Conservation (phyloP, 257 asterid species). For the Eustoma russellianum region DNA sequence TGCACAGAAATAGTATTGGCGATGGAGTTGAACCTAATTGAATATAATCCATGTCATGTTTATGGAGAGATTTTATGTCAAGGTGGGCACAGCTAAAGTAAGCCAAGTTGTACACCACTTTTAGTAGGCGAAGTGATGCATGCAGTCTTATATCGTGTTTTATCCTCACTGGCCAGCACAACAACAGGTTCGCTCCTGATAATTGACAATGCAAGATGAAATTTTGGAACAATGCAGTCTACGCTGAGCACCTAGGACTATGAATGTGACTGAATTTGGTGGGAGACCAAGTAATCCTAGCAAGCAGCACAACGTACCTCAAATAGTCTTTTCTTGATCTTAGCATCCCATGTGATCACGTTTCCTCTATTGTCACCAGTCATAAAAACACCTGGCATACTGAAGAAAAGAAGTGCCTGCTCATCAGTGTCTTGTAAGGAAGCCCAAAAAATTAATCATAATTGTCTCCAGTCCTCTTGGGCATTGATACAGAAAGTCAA, state of each 20-base stretch:
- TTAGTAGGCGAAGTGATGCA: not conserved
- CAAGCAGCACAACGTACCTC: slow-evolving; percentile 35
- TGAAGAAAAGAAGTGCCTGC: slow-evolving; percentile 24
- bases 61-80: not conserved
- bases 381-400: slow-evolving; percentile 42
- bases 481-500: not conserved
- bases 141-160: no score
- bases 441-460: not conserved
- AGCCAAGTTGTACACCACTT: no score
- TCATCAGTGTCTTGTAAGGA: not conserved
- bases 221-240: not conserved
- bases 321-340: slow-evolving; percentile 45
- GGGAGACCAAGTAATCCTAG: not conserved
- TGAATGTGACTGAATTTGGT: not conserved
- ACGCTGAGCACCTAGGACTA: not conserved
- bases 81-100: not conserved
- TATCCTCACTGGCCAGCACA: not conserved
- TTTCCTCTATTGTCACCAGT: slow-evolving; percentile 81
- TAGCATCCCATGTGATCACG: slow-evolving; percentile 67
- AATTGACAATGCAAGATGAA: not conserved
- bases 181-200: not conserved
- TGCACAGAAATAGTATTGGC: no score
- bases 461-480: not conserved
- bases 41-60: not conserved
- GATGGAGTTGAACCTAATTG: no score